These are phyloP conservation scores for Ophiocordyceps australis DNA, from an alignment of 2,329 filamentous ascomycete genomes.

Conservation along the genomic window DNA sequence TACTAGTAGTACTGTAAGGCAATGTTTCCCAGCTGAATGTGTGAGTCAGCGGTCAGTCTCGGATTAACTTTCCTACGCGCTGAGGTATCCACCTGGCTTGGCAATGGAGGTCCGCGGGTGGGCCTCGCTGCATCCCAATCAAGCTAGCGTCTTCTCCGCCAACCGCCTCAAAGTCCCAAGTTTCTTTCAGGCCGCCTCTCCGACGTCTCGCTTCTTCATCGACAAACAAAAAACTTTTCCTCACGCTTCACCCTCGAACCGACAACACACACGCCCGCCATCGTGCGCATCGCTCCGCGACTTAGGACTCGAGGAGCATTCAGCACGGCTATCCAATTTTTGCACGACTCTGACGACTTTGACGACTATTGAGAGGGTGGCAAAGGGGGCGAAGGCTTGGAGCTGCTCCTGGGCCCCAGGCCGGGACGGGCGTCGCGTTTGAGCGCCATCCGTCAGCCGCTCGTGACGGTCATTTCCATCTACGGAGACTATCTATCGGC, in stretches of 20 bases:
- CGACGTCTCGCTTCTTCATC: constrained; percentile 19
- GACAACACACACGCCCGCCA: constrained; percentile 35
- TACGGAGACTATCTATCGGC: constrained; percentile 8
- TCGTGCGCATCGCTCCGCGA: constrained; percentile 18
- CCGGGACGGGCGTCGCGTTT: constrained; percentile 23
- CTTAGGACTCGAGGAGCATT: constrained; percentile 9
- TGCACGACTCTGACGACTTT: constrained; percentile 14
- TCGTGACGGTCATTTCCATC: constrained; percentile 15
- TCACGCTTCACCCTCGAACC: constrained; percentile 13
- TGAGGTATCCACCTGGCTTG: constrained; percentile 9
- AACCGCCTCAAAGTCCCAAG: constrained; percentile 22
- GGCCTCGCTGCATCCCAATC: constrained; percentile 4
- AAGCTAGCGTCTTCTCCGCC: constrained; percentile 16
- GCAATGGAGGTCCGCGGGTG: no score
- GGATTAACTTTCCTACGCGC: constrained; percentile 4
- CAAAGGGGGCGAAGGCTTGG: constrained; percentile 25
- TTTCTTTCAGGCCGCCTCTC: constrained; percentile 23
- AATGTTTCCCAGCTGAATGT: no score
- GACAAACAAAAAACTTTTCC: constrained; percentile 25
- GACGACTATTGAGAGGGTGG: constrained; percentile 20
- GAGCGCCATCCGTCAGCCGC: constrained; percentile 21
- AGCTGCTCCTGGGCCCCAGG: constrained; percentile 27
- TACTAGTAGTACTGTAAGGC: no score
- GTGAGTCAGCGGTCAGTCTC: no score
- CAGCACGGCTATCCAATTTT: no score